Evolutionary conservation across 2,329 filamentous ascomycete genomes (phyloP).

Genomic region (Microsporum canis): DNA sequence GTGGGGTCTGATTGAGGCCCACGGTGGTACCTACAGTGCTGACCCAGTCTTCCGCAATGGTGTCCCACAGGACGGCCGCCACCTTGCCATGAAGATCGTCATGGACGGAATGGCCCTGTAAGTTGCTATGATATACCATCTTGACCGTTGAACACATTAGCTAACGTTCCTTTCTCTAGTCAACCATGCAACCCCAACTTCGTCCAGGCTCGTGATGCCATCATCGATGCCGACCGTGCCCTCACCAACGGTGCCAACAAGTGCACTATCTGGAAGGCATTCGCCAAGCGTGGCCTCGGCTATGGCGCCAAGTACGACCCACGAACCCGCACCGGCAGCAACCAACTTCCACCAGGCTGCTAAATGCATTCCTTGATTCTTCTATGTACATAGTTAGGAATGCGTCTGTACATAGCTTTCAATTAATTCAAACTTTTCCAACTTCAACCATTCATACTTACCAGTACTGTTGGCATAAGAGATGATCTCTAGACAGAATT

Average conservation of each 20-base stretch:
- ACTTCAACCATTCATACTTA: not conserved
- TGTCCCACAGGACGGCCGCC: constrained; percentile 10
- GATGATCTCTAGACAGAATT: too few species aligned
- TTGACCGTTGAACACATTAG: not conserved
- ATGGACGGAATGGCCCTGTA: constrained; percentile 14
- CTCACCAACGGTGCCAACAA: constrained; percentile 9
- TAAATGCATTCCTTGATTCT: not conserved
- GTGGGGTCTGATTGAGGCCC: constrained; percentile 13
- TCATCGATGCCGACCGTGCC: constrained; percentile 11
- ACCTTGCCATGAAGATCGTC: constrained; percentile 13
- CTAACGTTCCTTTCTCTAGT: constrained; percentile 1
- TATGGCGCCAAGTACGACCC: not conserved
- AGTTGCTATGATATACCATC: not conserved
- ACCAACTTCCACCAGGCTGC: not conserved
- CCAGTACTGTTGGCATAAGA: too few species aligned
- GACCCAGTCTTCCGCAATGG: constrained; percentile 5
- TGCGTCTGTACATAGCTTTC: not conserved
- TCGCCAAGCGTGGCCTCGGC: constrained; percentile 12
- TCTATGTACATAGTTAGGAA: not conserved
- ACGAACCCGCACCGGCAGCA: not conserved
- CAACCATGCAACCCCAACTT: constrained; percentile 14
- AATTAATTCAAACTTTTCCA: not conserved
- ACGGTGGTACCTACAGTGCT: constrained; percentile 9
- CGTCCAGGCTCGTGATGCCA: constrained; percentile 13
- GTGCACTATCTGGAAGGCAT: constrained; percentile 12